Evolutionary conservation across 2,329 filamentous ascomycete species (phyloP), one percentile per base, ranked within the genome.

Genomic region (Fusarium albidum): DNA sequence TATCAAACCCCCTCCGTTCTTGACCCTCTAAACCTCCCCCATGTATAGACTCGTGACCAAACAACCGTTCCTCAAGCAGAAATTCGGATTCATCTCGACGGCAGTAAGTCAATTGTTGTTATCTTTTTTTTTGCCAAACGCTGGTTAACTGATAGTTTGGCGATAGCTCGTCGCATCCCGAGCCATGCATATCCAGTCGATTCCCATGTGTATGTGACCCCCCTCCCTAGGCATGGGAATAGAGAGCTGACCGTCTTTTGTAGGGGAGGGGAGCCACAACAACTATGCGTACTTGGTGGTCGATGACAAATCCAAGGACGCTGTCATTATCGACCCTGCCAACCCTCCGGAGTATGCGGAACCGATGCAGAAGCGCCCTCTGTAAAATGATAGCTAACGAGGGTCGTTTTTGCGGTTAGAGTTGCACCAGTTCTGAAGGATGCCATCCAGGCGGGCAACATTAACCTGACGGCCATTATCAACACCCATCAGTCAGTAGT

Each of bases 401-500:
- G 9, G n/a, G n/a, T n/a, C 39, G 4, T 9, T 12, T 9, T 12
- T 18, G 26, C 31, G 4, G 9, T 26, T 26, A 88, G 85, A 65
- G 84, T 88, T 39, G 74, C 79, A 1, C 85, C 85, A 0, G 74
- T 87, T 13, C 75, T 99, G 45, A 88, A 94, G 71, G 82, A 92
- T 61, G 87, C 90, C 54, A 88, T 91, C 6, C 76, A 86, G 33
- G 77, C 79, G 17, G 88, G 89, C 13, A 83, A 85, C 64, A 91
- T 96, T 69, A 93, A 96, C 65, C 77, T 99, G 57, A 92, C 83
- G 18, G 90, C 88, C 42, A 96, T 99, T 69, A 87, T 98, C 68
- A 99, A 99, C 71, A 99, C 95, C 2, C 95, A 99, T 69, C 94
- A 98, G 93, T 96, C 79, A 75, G 90, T 74, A 28, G n/a, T n/a